These are phyloP conservation scores for Eutrema heterophyllum DNA, from an alignment of 345 rosid genomes.

Conservation along the genomic window DNA sequence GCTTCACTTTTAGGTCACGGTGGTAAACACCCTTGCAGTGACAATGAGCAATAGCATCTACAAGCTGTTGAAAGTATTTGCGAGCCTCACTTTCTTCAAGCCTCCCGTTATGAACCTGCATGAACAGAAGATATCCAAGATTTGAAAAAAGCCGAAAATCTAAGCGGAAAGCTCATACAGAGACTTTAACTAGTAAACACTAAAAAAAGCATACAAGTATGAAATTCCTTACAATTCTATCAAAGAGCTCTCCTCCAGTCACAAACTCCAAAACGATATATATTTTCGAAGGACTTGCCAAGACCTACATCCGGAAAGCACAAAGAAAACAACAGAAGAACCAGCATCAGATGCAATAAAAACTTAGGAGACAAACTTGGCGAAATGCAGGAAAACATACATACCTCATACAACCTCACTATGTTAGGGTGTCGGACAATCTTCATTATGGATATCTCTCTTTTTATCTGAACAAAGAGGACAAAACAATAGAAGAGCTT, in stretches of 20 bases:
- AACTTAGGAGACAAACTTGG: neutral
- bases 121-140: neutral
- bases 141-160: neutral
- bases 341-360: neutral
- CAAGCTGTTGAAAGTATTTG: constrained; percentile 85
- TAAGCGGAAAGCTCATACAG: neutral
- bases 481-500: neutral
- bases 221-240: constrained; percentile 63
- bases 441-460: constrained; percentile 94
- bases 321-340: neutral
- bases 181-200: neutral
- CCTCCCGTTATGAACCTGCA: constrained; percentile 65
- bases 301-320: constrained; percentile 43
- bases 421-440: constrained; percentile 83
- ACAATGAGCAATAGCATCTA: constrained; percentile 84
- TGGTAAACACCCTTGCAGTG: constrained; percentile 89
- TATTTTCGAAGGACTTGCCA: constrained; percentile 70
- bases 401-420: constrained; percentile 79
- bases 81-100: constrained; percentile 71
- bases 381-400: neutral
- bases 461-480: constrained; percentile 51
- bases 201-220: neutral
- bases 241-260: constrained; percentile 81
- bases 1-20: constrained; percentile 78
- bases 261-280: constrained; percentile 90